Evolutionary conservation across 345 rosid genomes (phyloP).

Genomic region (Arabidopsis thaliana): DNA sequence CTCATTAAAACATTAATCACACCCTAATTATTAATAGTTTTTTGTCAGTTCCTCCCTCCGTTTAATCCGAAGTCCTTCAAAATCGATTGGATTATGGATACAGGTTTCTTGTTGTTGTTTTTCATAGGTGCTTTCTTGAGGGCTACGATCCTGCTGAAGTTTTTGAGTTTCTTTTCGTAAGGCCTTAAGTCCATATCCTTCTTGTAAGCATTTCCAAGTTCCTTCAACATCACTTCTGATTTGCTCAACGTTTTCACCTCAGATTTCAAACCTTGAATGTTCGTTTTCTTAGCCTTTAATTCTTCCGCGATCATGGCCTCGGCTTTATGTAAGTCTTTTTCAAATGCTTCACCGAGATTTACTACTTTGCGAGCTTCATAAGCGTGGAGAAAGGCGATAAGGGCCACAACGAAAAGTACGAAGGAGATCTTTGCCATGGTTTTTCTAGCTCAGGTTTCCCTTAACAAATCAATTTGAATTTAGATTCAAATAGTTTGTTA

Average conservation of each 20-base stretch:
- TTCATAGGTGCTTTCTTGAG: background rate
- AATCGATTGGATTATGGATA: constrained; percentile 36
- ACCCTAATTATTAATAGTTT: background rate
- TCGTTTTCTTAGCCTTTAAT: constrained; percentile 17
- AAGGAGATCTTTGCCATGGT: constrained; percentile 43
- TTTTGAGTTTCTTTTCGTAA: constrained; percentile 28
- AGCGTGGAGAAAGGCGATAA: constrained; percentile 31
- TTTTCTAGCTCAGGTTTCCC: constrained; percentile 29
- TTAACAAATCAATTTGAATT: constrained; percentile 43
- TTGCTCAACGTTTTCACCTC: constrained; percentile 23
- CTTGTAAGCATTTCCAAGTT: constrained; percentile 19
- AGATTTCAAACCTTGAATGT: constrained; percentile 14
- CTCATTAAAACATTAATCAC: constrained; percentile 14
- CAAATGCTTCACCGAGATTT: constrained; percentile 5
- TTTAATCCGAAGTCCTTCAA: constrained; percentile 44
- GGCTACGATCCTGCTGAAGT: background rate
- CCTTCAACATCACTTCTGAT: background rate
- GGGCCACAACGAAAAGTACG: constrained; percentile 25
- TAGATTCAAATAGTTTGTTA: constrained; percentile 40
- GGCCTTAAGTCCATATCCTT: constrained; percentile 6
- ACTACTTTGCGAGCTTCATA: constrained; percentile 32
- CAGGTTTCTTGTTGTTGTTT: constrained; percentile 11
- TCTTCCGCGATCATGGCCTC: constrained; percentile 24
- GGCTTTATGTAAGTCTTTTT: constrained; percentile 34
- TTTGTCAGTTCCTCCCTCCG: constrained; percentile 5